A percentile compares a stretch with the other conserved stretches of the same genome.
Evolutionary conservation across 345 rosid species (phyloP).

Genomic region (Anastatica hierochuntica): DNA sequence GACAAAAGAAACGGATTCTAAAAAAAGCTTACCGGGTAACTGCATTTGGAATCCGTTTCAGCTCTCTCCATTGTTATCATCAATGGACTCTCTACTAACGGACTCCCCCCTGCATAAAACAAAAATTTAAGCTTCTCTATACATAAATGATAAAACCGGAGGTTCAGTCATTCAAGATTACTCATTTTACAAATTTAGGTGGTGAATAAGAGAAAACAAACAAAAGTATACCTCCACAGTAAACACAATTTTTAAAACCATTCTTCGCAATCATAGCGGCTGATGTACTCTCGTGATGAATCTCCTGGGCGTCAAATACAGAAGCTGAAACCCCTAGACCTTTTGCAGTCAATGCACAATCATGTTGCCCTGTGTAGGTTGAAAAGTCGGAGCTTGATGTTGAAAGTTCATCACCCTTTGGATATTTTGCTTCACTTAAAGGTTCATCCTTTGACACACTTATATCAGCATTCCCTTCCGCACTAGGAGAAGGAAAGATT

Average conservation of each 20-base stretch:
- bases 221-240: slow-evolving; percentile 33
- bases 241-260: slow-evolving; percentile 20
- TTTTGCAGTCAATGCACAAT: slow-evolving; percentile 13
- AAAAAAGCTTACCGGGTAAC: slow-evolving; percentile 31
- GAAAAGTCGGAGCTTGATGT: slow-evolving; percentile 44
- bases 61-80: slow-evolving; percentile 25
- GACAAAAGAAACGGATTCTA: slow-evolving; percentile 8
- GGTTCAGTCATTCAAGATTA: not conserved
- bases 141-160: not conserved
- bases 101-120: slow-evolving; percentile 36
- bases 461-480: slow-evolving; percentile 17
- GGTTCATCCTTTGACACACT: slow-evolving; percentile 28
- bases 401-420: slow-evolving; percentile 41
- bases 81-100: slow-evolving; percentile 24
- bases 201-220: slow-evolving; percentile 6
- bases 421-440: slow-evolving; percentile 32
- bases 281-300: slow-evolving; percentile 13
- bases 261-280: slow-evolving; percentile 32
- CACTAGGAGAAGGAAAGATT: slow-evolving; percentile 27
- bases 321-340: slow-evolving; percentile 18
- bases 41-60: slow-evolving; percentile 23
- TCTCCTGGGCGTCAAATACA: slow-evolving; percentile 22
- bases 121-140: slow-evolving; percentile 13
- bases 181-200: not conserved
- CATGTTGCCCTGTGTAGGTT: slow-evolving; percentile 24